Evolutionary conservation across 2,329 filamentous ascomycete genomes (phyloP).

Genomic region (Neonectria neomacrospora): DNA sequence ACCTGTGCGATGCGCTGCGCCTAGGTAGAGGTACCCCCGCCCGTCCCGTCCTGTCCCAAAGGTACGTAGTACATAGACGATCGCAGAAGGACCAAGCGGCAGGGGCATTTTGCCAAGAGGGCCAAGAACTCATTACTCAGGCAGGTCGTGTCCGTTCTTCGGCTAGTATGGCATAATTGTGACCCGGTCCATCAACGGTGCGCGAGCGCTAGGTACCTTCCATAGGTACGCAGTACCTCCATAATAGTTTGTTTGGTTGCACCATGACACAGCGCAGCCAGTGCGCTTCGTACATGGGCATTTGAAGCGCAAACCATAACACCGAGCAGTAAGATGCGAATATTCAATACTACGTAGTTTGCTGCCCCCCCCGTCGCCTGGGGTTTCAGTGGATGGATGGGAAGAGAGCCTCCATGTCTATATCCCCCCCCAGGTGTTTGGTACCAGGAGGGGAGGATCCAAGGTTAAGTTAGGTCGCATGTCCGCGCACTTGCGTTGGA

Average conservation of each 20-base stretch:
- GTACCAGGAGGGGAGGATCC: slow-evolving; percentile 1
- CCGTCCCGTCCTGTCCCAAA: too few species aligned
- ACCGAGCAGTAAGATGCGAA: neutral
- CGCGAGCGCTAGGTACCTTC: slow-evolving; percentile 7
- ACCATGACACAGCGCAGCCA: neutral
- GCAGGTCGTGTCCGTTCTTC: slow-evolving; percentile 2
- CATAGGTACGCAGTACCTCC: too few species aligned
- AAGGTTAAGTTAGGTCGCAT: neutral
- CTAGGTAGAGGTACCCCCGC: too few species aligned
- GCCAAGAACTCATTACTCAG: neutral
- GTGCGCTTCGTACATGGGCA: neutral
- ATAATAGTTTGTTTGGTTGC: neutral
- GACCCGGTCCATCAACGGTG: slow-evolving; percentile 4
- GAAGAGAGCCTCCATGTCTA: slow-evolving; percentile 14
- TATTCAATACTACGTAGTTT: slow-evolving; percentile 7
- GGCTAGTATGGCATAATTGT: slow-evolving; percentile 2
- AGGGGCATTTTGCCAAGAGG: neutral
- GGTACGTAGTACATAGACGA: too few species aligned
- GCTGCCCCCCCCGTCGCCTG: neutral
- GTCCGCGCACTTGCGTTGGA: slow-evolving; percentile 7
- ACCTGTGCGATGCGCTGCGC: slow-evolving; percentile 11
- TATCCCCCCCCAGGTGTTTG: slow-evolving; percentile 9
- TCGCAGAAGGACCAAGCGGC: slow-evolving; percentile 4
- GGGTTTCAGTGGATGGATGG: slow-evolving; percentile 9
- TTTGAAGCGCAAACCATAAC: neutral